Evolutionary conservation across 2,329 filamentous ascomycete genomes (phyloP).

Genomic region (Fusarium sp.): DNA sequence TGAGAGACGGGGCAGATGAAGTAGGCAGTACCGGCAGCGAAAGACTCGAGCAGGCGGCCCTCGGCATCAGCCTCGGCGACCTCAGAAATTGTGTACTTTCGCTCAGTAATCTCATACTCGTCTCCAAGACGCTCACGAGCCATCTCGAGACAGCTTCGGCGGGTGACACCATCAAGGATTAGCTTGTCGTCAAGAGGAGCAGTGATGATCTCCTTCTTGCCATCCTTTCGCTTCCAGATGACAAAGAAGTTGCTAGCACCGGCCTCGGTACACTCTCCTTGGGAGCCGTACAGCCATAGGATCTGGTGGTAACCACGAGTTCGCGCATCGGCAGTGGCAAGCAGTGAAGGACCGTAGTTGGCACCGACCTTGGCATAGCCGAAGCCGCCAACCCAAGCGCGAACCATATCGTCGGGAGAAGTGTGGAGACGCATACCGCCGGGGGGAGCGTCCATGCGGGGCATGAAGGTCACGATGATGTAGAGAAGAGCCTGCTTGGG

Average conservation of each 20-base stretch:
- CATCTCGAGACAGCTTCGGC: conserved; percentile 82
- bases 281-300: conserved; percentile 88
- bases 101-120: conserved; percentile 80
- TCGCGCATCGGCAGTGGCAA: conserved; percentile 82
- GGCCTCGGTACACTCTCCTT: conserved; percentile 87
- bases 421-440: conserved; percentile 82
- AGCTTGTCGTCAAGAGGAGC: conserved; percentile 85
- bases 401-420: conserved; percentile 82
- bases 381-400: conserved; percentile 94
- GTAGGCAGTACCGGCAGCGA: conserved; percentile 87
- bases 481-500: conserved; percentile 90
- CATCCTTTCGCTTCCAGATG: conserved; percentile 72
- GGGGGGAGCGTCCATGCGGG: conserved; percentile 63
- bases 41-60: conserved; percentile 84
- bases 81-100: conserved; percentile 85
- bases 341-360: conserved; percentile 89
- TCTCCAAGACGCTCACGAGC: conserved; percentile 71
- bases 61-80: conserved; percentile 78
- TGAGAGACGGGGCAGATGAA: conserved; percentile 77
- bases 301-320: conserved; percentile 86
- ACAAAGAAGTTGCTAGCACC: conserved; percentile 95
- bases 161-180: conserved; percentile 90
- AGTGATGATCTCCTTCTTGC: conserved; percentile 78
- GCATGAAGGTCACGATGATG: conserved; percentile 78
- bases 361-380: conserved; percentile 93